These are phyloP conservation scores for Hyaloperonospora brassicae DNA, from an alignment of 352 stramenopile genomes.

Conservation along the genomic window DNA sequence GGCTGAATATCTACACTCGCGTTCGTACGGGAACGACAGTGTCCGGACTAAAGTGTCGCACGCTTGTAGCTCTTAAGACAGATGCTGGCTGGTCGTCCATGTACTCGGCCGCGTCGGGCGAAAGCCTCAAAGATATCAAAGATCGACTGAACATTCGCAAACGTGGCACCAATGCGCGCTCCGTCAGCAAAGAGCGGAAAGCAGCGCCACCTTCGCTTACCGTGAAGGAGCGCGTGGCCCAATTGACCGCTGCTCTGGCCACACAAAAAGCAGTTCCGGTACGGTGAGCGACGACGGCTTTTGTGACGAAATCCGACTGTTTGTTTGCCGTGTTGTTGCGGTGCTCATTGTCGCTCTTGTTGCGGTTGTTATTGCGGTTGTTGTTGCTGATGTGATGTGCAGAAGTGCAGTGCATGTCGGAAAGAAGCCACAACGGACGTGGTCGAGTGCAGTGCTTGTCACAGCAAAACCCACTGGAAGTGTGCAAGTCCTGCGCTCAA, in stretches of 20 bases:
- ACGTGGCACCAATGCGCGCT: conserved; percentile 49
- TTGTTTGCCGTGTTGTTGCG: no score
- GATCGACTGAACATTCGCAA: conserved; percentile 67
- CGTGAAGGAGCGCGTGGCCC: conserved; percentile 14
- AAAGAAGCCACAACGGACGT: conserved; percentile 40
- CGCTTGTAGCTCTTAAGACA: conserved; percentile 45
- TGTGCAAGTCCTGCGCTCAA: conserved; percentile 35
- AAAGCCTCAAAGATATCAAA: conserved; percentile 77
- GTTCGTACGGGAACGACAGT: background rate
- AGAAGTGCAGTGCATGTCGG: conserved; percentile 42
- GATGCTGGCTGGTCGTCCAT: conserved; percentile 77
- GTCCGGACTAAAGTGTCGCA: no score
- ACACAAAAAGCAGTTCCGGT: conserved; percentile 22
- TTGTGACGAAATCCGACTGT: background rate
- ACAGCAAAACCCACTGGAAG: conserved; percentile 49
- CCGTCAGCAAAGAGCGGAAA: conserved; percentile 56
- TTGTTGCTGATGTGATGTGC: conserved; percentile 2
- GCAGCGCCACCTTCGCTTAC: conserved; percentile 17
- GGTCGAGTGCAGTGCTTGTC: conserved; percentile 46
- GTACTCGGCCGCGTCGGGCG: conserved; percentile 51
- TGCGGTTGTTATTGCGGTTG: background rate
- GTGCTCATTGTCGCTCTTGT: background rate
- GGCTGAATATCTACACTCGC: conserved; percentile 2
- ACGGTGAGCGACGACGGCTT: conserved; percentile 2
- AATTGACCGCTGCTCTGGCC: conserved; percentile 5